phyloP scores from a whole-genome alignment of 1,284 basidiomycete species.

The Trichosporon sp. region DNA sequence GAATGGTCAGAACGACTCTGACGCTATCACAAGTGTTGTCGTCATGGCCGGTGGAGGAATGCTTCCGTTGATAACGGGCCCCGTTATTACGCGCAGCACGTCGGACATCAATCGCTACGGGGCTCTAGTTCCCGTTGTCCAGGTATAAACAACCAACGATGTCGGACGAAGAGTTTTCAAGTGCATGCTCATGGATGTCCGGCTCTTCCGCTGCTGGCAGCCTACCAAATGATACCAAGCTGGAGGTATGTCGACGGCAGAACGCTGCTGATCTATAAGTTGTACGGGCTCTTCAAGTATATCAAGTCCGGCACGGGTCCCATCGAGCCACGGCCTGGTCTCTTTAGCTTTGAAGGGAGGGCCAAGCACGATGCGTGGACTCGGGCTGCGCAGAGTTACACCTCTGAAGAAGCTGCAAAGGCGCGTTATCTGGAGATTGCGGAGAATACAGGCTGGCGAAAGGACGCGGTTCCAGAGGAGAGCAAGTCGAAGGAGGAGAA shows the following conservation, averaged over 20 bases:
- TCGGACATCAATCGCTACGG: too few relatives aligned
- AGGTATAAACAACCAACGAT: background rate
- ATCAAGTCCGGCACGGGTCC: conserved; percentile 53
- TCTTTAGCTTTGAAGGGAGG: conserved; percentile 72
- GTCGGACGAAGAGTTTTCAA: conserved; percentile 25
- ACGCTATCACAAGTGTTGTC: background rate
- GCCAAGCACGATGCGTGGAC: conserved; percentile 88
- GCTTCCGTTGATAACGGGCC: background rate
- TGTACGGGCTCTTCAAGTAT: conserved; percentile 82
- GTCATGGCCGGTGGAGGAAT: background rate
- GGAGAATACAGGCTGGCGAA: conserved; percentile 61
- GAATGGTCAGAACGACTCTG: background rate
- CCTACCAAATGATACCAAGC: conserved; percentile 37
- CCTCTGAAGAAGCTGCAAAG: conserved; percentile 36
- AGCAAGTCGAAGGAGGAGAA: conserved; percentile 52
- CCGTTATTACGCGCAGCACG: background rate
- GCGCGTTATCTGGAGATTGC: conserved; percentile 68
- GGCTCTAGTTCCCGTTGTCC: too few relatives aligned
- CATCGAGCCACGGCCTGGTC: conserved; percentile 65
- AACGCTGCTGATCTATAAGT: conserved; percentile 50
- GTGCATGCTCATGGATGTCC: conserved; percentile 36
- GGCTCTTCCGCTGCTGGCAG: conserved; percentile 28
- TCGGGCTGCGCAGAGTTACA: conserved; percentile 55
- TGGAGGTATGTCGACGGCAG: conserved; percentile 30
- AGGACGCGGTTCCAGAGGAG: conserved; percentile 22